Evolutionary conservation across 768 basidiomycete genomes (phyloP).

Genomic region (Suillus discolor): DNA sequence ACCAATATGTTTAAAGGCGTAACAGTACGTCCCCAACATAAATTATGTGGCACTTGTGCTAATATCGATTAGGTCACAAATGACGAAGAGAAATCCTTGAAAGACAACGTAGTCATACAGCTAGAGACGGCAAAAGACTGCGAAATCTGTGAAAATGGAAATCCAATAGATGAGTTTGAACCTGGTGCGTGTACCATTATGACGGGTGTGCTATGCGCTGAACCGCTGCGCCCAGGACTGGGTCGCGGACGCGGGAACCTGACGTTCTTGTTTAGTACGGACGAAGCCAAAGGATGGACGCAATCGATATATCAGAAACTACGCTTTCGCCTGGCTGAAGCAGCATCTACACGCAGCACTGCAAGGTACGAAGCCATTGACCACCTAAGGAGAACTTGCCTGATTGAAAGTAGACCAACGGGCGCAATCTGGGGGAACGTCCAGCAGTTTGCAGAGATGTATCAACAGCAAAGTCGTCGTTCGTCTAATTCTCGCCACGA

Average conservation of each 20-base stretch:
- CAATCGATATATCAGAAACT: conserved; percentile 25
- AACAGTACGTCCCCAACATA: neutral
- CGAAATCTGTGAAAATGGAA: conserved; percentile 1
- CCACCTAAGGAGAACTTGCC: conserved; percentile 1
- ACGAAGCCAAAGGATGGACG: conserved; percentile 19
- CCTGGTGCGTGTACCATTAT: conserved; percentile 24
- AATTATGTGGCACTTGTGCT: neutral
- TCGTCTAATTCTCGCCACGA: conserved; percentile 8
- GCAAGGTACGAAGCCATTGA: conserved; percentile 18
- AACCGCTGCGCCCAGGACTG: conserved; percentile 17
- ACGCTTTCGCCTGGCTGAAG: conserved; percentile 15
- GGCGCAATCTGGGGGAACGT: conserved; percentile 18
- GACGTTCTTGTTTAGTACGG: conserved; percentile 26
- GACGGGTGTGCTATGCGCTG: neutral
- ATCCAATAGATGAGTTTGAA: conserved; percentile 12
- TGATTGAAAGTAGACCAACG: conserved; percentile 17
- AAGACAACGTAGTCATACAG: conserved; percentile 23
- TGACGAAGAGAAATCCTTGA: conserved; percentile 13
- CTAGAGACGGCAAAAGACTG: conserved; percentile 17
- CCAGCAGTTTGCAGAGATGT: conserved; percentile 17
- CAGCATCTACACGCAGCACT: neutral
- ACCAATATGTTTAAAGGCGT: neutral
- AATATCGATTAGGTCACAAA: conserved; percentile 26
- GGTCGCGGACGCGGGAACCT: conserved; percentile 11
- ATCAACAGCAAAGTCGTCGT: conserved; percentile 13